These are phyloP conservation scores for Hymenoscyphus repandus DNA, from an alignment of 2,329 filamentous ascomycete genomes.

Conservation along the genomic window DNA sequence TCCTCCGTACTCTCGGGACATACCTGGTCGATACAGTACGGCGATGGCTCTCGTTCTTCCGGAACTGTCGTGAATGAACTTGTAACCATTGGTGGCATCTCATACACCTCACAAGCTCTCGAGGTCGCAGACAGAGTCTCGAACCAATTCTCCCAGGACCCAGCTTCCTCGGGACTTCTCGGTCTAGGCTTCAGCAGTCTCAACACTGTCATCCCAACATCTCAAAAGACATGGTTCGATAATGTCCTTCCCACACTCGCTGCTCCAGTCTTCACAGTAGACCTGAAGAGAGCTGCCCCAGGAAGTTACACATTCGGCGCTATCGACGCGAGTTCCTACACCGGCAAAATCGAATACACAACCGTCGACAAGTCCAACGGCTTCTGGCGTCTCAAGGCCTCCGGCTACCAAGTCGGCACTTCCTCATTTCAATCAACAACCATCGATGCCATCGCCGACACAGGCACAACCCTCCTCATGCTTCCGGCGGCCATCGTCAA, in stretches of 20 bases:
- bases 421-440: neutral
- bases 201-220: slow-evolving; percentile 11
- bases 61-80: slow-evolving; percentile 20
- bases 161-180: slow-evolving; percentile 48
- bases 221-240: slow-evolving; percentile 17
- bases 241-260: slow-evolving; percentile 11
- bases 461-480: slow-evolving; percentile 34
- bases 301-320: slow-evolving; percentile 49
- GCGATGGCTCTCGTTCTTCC: slow-evolving; percentile 30
- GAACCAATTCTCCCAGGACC: slow-evolving; percentile 22
- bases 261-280: slow-evolving; percentile 46
- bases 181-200: slow-evolving; percentile 43
- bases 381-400: slow-evolving; percentile 49
- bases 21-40: slow-evolving; percentile 24
- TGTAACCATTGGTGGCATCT: slow-evolving; percentile 18
- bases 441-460: slow-evolving; percentile 29
- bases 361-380: slow-evolving; percentile 38
- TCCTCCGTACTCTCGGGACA: slow-evolving; percentile 10
- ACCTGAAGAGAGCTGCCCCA: slow-evolving; percentile 39
- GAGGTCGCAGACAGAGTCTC: slow-evolving; percentile 20
- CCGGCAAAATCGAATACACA: slow-evolving; percentile 44
- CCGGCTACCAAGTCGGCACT: slow-evolving; percentile 37
- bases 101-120: slow-evolving; percentile 15
- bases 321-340: slow-evolving; percentile 45
- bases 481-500: slow-evolving; percentile 28